phyloP scores from a whole-genome alignment of 352 stramenopile species.

The Pythium chondricola region DNA sequence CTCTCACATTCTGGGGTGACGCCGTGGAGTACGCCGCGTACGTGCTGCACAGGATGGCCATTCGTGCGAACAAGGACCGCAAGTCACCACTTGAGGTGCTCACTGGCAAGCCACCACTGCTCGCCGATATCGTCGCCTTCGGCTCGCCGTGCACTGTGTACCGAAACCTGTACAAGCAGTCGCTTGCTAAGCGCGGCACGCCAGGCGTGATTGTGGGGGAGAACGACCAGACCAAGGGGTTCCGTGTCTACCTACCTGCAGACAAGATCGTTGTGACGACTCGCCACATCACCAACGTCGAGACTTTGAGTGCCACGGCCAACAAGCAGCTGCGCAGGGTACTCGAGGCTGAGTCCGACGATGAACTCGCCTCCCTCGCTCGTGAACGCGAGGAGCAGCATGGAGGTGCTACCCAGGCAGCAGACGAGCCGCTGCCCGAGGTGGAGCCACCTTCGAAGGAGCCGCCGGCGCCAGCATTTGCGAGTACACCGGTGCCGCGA shows the following conservation, averaged over 20 bases:
- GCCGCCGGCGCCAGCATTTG: too few relatives aligned
- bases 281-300: slow-evolving; percentile 8
- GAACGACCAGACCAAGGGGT: slow-evolving; percentile 7
- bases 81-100: slow-evolving; percentile 7
- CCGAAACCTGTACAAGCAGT: slow-evolving; percentile 2
- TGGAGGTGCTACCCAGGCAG: too few relatives aligned
- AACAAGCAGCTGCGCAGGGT: neutral
- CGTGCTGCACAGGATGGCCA: slow-evolving; percentile 12
- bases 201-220: slow-evolving; percentile 4
- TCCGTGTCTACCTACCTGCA: slow-evolving; percentile 1
- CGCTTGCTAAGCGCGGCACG: neutral
- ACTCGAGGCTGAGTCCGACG: neutral
- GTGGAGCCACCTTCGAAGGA: too few relatives aligned
- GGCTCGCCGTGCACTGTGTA: slow-evolving; percentile 5
- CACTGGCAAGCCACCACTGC: neutral
- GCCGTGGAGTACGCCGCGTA: slow-evolving; percentile 9
- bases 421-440: too few relatives aligned
- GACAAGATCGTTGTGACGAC: slow-evolving; percentile 1
- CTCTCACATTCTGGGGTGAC: slow-evolving; percentile 8
- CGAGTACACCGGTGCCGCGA: too few relatives aligned
- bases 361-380: slow-evolving; percentile 1
- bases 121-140: slow-evolving; percentile 6
- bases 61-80: neutral
- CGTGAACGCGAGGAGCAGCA: neutral
- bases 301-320: slow-evolving; percentile 3